Base-by-base conservation (phyloP, 805 yeast species). In the Zygotorulaspora danielsina region DNA sequence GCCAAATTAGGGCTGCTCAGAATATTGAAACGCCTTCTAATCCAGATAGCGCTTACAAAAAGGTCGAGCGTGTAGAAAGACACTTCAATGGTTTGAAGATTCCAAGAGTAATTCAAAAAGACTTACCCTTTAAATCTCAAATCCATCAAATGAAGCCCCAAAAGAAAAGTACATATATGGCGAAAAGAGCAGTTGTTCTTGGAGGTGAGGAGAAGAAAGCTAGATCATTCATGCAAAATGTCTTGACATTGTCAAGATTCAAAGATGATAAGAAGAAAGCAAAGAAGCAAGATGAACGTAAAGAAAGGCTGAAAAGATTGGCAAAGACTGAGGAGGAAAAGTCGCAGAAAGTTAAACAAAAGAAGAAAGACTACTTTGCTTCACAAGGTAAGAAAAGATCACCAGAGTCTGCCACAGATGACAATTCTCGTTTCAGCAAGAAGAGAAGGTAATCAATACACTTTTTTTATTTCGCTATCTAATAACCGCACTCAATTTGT, bases 151-250 rank as follows among this genome's bases (percentile, higher is more conserved):
- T 86, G 93, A 84, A 81, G 62, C 94, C 96, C 19, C 93, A 84
- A 64, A 79, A 75, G 70, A 81, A 83, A 64, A 72, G 76, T 55
- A 80, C 96, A 0, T 93, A 90, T 59, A 61, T 83, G 76, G 76
- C 73, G 41, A 93, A 88, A 70, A 79, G 98, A 57, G 98, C 98
- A 1, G 97, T 93, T 38, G 93, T 93, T 5, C 66, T 89, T 27
- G 84, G 81, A 29, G 96, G 94, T 11, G 96, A 86, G 37, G 97
- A 90, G 65, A 87, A 86, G 81, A 84, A 86, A 68, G 89, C 95
- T 21, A 76, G 97, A 52, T 81, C 87, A 24, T 74, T 90, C 65
- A 77, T 93, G 72, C 90, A 83, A 64, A 85, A 85, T 66, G 79
- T 93, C 40, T 76, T 83, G 54, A 87, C 97, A 0, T 69, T 93